Evolutionary conservation across 2,329 filamentous ascomycete genomes (phyloP), one percentile per base, ranked within the genome.

Genomic region (Parasarocladium wereldwijsianum): DNA sequence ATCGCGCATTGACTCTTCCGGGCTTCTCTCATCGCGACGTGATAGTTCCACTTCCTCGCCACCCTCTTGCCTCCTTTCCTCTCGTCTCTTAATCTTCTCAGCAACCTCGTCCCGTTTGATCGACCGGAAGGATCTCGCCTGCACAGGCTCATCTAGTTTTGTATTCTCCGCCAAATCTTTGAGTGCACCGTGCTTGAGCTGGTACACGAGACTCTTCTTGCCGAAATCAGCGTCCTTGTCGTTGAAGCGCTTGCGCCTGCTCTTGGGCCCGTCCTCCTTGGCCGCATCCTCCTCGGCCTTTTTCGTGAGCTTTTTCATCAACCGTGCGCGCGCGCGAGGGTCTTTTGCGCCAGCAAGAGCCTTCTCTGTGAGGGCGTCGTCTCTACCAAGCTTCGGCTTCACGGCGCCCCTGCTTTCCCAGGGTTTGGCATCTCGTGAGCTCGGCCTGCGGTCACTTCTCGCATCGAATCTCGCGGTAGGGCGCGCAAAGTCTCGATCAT

Each of bases 201-300:
- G 52, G 32, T 67, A 70, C 3, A 73, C 67, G 11, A 70, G 36
- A 38, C 69, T 74, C 26, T 50, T 58, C 48, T 67, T 68, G 12
- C 67, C 70, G 41, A 70, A 69, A 2, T 43, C 36, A 12, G 47
- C 54, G 2, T 58, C 49, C 1, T 62, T 58, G 34, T 72, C 59
- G 28, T 62, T 49, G 41, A 74, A 73, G 5, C 68, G 57, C 19
- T 62, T 58, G 26, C 54, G 51, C 24, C 68, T 57, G 5, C 66
- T 58, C 41, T 59, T 55, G 4, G 54, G 51, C 11, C 49, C 49
- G 3, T 35, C 35, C 3, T 49, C 46, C 6, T 49, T 47, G 10
- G 48, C 46, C 9, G 41, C 41, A 15, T 52, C 46, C 27, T 55
- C 46, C 9, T 45, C 45, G 13, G 45, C 47, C 35, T 51, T 53